Conservation (phyloP, 1,139 yeast genomes). For the Suhomyces choctaworum region DNA sequence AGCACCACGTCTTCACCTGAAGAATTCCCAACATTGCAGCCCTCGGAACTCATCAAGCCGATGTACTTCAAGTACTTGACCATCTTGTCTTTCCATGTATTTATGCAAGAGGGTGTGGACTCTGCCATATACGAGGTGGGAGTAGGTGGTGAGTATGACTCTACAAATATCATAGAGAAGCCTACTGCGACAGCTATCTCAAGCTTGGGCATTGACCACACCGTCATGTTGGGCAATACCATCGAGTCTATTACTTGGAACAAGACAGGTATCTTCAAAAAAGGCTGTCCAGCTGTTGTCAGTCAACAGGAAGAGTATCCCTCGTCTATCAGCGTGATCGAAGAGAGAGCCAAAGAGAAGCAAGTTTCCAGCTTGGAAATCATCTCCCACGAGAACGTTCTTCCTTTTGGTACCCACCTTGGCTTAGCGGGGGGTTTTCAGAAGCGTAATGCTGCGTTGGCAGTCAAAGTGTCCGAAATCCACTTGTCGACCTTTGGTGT, state of each 20-base stretch:
- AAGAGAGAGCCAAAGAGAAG: constrained; percentile 65
- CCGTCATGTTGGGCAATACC: constrained; percentile 83
- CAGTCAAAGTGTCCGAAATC: constrained; percentile 67
- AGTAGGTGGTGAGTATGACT: constrained; percentile 95
- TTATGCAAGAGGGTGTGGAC: constrained; percentile 81
- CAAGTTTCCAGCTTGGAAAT: constrained; percentile 52
- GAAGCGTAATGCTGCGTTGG: constrained; percentile 80
- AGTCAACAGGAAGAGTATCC: constrained; percentile 55
- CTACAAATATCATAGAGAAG: constrained; percentile 78
- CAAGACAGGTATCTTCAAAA: constrained; percentile 89
- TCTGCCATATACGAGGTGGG: constrained; percentile 97
- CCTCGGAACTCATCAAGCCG: constrained; percentile 67
- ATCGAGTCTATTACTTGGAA: constrained; percentile 93
- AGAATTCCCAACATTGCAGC: constrained; percentile 72
- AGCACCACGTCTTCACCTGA: constrained; percentile 54
- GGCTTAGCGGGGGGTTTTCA: constrained; percentile 93
- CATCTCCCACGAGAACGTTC: constrained; percentile 42
- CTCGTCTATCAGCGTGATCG: constrained; percentile 52
- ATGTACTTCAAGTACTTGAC: constrained; percentile 93
- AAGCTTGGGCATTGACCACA: constrained; percentile 90
- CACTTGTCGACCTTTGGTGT: constrained; percentile 57
- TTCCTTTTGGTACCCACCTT: constrained; percentile 43
- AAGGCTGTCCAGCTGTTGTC: constrained; percentile 65
- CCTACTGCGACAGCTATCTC: constrained; percentile 90
- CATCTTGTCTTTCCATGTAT: constrained; percentile 84